Conservation (phyloP, 1,284 basidiomycete genomes). For the Pascua sp. region DNA sequence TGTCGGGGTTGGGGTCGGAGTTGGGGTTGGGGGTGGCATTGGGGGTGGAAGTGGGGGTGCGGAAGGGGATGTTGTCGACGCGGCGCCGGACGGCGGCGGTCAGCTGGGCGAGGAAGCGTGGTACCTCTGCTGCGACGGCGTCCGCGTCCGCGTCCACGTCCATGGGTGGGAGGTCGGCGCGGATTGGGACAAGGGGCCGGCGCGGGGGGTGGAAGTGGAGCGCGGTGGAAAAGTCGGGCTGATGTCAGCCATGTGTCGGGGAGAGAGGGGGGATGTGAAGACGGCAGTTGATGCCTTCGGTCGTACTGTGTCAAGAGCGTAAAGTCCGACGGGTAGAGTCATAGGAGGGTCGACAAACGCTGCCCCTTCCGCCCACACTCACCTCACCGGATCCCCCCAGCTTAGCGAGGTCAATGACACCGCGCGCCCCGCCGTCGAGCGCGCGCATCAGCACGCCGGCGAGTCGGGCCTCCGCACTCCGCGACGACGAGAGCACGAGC, state of each 20-base stretch:
- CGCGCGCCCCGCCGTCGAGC: conserved; percentile 37
- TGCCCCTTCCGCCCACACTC: no score
- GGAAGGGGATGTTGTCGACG: conserved; percentile 51
- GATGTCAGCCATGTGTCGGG: no score
- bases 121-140: conserved; percentile 23
- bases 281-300: no score
- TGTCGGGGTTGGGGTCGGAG: no score
- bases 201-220: no score
- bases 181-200: background rate
- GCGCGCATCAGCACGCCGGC: conserved; percentile 25
- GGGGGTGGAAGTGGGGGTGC: conserved; percentile 16
- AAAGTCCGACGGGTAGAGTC: no score
- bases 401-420: conserved; percentile 18
- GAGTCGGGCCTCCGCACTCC: conserved; percentile 20
- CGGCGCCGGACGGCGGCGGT: conserved; percentile 47
- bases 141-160: background rate
- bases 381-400: no score
- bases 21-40: no score
- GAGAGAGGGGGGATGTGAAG: no score
- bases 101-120: conserved; percentile 33
- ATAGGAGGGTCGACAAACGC: no score
- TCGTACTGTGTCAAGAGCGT: no score
- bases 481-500: conserved; percentile 30
- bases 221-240: background rate
- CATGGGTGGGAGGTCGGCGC: conserved; percentile 9